phyloP scores from a whole-genome alignment of 2,329 filamentous ascomycete species.

The Didymella sp. region DNA sequence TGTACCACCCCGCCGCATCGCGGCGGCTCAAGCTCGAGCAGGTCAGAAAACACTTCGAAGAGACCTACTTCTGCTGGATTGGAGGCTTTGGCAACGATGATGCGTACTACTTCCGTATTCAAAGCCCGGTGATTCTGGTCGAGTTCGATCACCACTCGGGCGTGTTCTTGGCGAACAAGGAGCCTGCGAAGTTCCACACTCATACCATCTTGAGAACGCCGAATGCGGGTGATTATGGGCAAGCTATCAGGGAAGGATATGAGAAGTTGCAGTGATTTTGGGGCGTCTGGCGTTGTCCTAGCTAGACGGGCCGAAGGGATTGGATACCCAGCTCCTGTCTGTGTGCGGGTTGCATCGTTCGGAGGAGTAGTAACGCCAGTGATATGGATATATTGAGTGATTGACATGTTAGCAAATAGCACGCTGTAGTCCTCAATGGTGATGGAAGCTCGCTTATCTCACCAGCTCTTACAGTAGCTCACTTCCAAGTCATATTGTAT shows the following conservation, averaged over 20 bases:
- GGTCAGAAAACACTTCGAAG: slow-evolving; percentile 63
- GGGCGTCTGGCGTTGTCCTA: not conserved
- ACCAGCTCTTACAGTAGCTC: too few relatives aligned
- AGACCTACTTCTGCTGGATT: slow-evolving; percentile 84
- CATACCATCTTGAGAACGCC: slow-evolving; percentile 76
- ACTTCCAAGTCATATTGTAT: too few relatives aligned
- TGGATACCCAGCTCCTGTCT: slow-evolving; percentile 14
- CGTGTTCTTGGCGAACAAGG: slow-evolving; percentile 75
- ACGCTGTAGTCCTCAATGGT: too few relatives aligned
- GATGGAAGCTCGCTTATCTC: too few relatives aligned
- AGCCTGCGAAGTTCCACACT: slow-evolving; percentile 80
- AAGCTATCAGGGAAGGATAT: slow-evolving; percentile 52
- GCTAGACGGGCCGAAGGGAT: too few relatives aligned
- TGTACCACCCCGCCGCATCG: slow-evolving; percentile 69
- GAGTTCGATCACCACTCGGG: slow-evolving; percentile 85
- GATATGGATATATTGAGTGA: too few relatives aligned
- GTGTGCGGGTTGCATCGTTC: too few relatives aligned
- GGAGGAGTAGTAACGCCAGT: too few relatives aligned
- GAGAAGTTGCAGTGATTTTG: slow-evolving; percentile 22
- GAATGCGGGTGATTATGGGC: slow-evolving; percentile 79
- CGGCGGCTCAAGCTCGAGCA: slow-evolving; percentile 63
- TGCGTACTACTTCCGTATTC: slow-evolving; percentile 78
- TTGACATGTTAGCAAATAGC: too few relatives aligned
- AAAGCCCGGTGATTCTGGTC: slow-evolving; percentile 75
- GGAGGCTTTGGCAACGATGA: slow-evolving; percentile 71